Conservation (phyloP, 768 basidiomycete genomes). For the Pisolithus sp. region DNA sequence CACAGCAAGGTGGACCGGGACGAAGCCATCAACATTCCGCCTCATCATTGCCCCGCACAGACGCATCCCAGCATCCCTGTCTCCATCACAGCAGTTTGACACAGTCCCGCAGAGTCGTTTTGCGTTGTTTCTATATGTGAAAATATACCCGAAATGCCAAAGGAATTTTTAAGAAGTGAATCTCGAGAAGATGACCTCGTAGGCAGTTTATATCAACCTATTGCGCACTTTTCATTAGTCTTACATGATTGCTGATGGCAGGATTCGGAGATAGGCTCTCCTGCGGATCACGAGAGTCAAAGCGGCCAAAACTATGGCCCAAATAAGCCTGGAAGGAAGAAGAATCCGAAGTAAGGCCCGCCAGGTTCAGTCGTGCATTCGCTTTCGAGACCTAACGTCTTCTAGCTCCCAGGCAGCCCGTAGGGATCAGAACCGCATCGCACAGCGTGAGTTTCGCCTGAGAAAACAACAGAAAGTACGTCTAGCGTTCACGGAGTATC, state of each 20-base stretch:
- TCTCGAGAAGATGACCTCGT: constrained; percentile 56
- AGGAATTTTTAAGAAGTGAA: constrained; percentile 49
- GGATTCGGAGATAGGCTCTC: constrained; percentile 69
- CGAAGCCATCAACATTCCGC: not conserved
- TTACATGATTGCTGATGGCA: constrained; percentile 19
- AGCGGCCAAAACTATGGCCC: constrained; percentile 14
- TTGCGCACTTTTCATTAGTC: constrained; percentile 8
- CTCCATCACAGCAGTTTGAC: not conserved
- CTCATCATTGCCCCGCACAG: not conserved
- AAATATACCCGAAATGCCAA: constrained; percentile 38
- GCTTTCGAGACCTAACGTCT: constrained; percentile 1
- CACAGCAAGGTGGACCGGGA: not conserved
- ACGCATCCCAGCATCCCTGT: not conserved
- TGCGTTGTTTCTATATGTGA: not conserved
- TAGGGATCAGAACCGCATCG: constrained; percentile 86
- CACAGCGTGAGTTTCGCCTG: constrained; percentile 87
- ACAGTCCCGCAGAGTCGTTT: not conserved
- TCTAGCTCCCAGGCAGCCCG: constrained; percentile 80
- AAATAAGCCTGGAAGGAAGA: constrained; percentile 65
- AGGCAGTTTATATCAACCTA: constrained; percentile 8
- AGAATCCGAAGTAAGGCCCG: constrained; percentile 73
- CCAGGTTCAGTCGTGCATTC: constrained; percentile 9
- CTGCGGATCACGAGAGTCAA: constrained; percentile 16
- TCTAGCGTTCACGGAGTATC: constrained; percentile 2
- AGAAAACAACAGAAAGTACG: constrained; percentile 82